Evolutionary conservation across 495 filamentous ascomycete species (phyloP).

Genomic region (Penicillium salamii): DNA sequence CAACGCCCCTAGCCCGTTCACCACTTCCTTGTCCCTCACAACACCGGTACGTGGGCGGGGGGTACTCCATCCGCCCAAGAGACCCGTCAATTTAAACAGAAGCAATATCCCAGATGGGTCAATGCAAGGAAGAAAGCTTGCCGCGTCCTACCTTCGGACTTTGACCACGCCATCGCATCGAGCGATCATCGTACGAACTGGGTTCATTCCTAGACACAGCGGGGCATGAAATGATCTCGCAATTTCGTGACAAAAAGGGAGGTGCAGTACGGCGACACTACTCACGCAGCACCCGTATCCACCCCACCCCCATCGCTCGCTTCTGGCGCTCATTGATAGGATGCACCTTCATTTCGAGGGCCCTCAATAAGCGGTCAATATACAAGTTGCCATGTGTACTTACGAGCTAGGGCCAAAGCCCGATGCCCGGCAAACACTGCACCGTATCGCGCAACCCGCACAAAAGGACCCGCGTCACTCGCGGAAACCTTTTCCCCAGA

Average conservation of each 20-base stretch:
- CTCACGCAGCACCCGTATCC: background rate
- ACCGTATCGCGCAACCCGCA: background rate
- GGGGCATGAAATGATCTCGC: slow-evolving; percentile 7
- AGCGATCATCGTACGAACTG: background rate
- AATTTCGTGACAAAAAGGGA: background rate
- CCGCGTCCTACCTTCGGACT: background rate
- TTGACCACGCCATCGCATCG: too few species aligned
- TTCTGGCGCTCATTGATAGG: background rate
- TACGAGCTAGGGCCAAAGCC: background rate
- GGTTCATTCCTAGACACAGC: background rate
- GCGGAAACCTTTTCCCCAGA: background rate
- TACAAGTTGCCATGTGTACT: background rate
- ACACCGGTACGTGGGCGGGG: background rate
- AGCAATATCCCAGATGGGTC: background rate
- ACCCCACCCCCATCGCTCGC: background rate
- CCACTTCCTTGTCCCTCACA: background rate
- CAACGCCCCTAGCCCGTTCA: background rate
- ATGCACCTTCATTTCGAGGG: background rate
- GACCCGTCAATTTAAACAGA: background rate
- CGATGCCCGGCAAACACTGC: background rate
- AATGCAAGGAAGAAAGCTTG: slow-evolving; percentile 8
- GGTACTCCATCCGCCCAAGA: background rate
- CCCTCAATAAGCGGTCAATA: slow-evolving; percentile 13
- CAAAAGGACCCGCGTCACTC: background rate
- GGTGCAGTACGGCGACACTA: background rate